These are phyloP conservation scores for Arthrobotrys sphaeroides DNA, from an alignment of 2,329 filamentous ascomycete genomes.

Conservation along the genomic window DNA sequence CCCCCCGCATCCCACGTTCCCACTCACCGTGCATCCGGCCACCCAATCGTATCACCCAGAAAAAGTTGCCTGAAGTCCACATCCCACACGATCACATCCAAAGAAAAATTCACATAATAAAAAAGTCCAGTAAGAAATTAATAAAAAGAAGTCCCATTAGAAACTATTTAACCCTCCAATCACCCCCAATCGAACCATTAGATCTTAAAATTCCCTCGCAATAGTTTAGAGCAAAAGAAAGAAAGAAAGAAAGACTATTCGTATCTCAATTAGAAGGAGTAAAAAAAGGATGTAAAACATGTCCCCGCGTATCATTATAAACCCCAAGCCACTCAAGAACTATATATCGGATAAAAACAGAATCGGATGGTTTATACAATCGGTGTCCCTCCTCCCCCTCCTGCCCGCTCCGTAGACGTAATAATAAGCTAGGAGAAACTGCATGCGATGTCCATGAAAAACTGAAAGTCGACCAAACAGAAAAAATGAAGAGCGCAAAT, in stretches of 20 bases:
- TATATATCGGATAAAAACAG: neutral
- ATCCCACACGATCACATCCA: no score
- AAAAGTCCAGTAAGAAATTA: no score
- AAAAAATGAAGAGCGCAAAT: constrained; percentile 5
- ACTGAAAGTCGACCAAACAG: neutral
- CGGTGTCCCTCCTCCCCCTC: neutral
- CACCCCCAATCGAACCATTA: no score
- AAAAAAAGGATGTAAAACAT: neutral
- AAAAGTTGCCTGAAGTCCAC: no score
- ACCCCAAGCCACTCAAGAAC: neutral
- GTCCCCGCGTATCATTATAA: neutral
- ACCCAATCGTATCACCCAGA: no score
- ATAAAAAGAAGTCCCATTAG: no score
- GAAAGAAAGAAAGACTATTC: neutral
- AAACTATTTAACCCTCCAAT: no score
- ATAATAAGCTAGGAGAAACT: neutral
- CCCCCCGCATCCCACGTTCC: no score
- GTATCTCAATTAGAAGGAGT: no score
- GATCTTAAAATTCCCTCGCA: no score
- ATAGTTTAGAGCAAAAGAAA: neutral
- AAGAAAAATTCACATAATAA: no score
- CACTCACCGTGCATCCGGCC: no score
- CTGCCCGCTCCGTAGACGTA: neutral
- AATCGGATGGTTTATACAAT: constrained; percentile 1
- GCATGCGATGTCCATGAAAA: constrained; percentile 2